These are phyloP conservation scores for Camellia japonica DNA, from an alignment of 148 eudicot species.

Conservation along the genomic window DNA sequence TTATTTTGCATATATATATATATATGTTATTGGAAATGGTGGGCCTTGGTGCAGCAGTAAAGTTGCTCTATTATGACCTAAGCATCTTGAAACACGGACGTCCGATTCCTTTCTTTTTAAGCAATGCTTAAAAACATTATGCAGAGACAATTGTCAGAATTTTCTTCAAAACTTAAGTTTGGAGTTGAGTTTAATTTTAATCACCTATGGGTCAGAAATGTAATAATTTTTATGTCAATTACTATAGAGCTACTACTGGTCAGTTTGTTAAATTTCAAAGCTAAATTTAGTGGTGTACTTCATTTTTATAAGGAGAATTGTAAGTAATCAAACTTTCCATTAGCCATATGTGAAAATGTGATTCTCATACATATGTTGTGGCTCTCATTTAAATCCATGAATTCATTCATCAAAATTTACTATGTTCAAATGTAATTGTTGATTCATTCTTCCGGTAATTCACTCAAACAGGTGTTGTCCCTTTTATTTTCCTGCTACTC, in stretches of 20 bases:
- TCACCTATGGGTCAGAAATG: background rate
- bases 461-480: constrained; percentile 48
- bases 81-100: too few species aligned
- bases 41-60: too few species aligned
- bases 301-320: background rate
- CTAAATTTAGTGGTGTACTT: too few species aligned
- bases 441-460: background rate
- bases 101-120: background rate
- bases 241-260: background rate
- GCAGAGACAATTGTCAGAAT: too few species aligned
- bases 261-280: background rate
- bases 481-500: constrained; percentile 56
- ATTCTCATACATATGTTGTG: background rate
- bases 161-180: background rate
- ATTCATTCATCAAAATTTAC: background rate
- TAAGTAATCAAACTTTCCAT: background rate
- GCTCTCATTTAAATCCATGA: background rate
- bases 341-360: background rate
- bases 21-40: background rate
- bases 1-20: background rate
- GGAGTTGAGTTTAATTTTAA: background rate
- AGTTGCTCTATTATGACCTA: too few species aligned
- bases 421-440: background rate
- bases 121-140: background rate
- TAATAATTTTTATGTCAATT: background rate